Conservation (phyloP, 352 stramenopile species). For the Poterioochromonas sp. region DNA sequence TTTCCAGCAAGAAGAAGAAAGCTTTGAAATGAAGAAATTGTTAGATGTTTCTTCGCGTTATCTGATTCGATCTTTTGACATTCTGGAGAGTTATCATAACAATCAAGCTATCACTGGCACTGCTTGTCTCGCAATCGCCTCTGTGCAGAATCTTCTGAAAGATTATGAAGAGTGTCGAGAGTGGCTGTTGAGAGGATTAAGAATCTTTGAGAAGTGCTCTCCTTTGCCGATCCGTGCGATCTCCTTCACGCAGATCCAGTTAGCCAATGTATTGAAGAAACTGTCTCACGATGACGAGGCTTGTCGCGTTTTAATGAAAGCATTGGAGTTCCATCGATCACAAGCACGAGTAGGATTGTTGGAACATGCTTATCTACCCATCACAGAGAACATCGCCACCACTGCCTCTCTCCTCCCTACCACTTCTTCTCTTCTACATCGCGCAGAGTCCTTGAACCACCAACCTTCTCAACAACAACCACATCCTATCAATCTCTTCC, state of each 20-base stretch:
- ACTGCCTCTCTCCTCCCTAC: background rate
- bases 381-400: background rate
- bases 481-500: background rate
- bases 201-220: slow-evolving; percentile 2
- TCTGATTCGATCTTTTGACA: slow-evolving; percentile 14
- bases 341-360: background rate
- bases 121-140: slow-evolving; percentile 16
- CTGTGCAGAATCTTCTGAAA: background rate
- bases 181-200: slow-evolving; percentile 1
- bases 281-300: background rate
- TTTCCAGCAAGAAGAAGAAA: background rate
- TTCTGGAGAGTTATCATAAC: background rate
- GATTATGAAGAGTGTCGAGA: background rate
- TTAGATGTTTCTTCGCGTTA: slow-evolving; percentile 21
- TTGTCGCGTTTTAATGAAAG: background rate
- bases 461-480: background rate
- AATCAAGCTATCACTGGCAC: background rate
- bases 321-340: background rate
- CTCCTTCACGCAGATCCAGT: slow-evolving; percentile 14
- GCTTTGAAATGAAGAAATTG: background rate
- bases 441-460: background rate
- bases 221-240: slow-evolving; percentile 17
- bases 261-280: background rate
- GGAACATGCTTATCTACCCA: background rate
- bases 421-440: background rate